phyloP scores from a whole-genome alignment of 2,329 filamentous ascomycete species.

The Pestalotiopsis sp. region DNA sequence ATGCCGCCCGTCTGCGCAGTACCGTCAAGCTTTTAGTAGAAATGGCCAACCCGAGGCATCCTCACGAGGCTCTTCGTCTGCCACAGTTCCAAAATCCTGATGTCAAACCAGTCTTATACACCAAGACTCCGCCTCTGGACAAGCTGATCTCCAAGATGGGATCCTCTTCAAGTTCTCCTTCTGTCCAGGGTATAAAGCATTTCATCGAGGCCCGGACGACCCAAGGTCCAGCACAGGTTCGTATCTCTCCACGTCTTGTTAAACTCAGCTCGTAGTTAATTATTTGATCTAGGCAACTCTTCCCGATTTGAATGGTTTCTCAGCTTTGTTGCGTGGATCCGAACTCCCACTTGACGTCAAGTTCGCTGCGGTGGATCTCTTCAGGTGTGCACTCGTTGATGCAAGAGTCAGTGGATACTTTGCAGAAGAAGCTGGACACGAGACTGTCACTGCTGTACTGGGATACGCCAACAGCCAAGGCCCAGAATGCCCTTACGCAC shows the following conservation, averaged over 20 bases:
- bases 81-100: slow-evolving; percentile 68
- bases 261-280: background rate
- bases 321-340: slow-evolving; percentile 58
- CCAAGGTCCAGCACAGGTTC: slow-evolving; percentile 59
- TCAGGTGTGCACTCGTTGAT: slow-evolving; percentile 77
- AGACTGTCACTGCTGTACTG: slow-evolving; percentile 64
- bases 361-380: slow-evolving; percentile 84
- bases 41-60: slow-evolving; percentile 75
- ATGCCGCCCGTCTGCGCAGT: slow-evolving; percentile 65
- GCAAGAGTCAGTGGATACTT: slow-evolving; percentile 79
- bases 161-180: slow-evolving; percentile 54
- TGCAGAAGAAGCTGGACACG: slow-evolving; percentile 70
- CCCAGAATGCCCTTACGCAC: slow-evolving; percentile 70
- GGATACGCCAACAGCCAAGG: slow-evolving; percentile 56
- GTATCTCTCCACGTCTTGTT: background rate
- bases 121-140: slow-evolving; percentile 78
- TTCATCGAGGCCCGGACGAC: slow-evolving; percentile 69
- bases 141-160: slow-evolving; percentile 79
- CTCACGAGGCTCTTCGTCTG: slow-evolving; percentile 70
- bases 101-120: slow-evolving; percentile 69
- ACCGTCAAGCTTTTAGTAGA: slow-evolving; percentile 76
- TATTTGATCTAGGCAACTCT: slow-evolving; percentile 47
- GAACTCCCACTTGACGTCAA: slow-evolving; percentile 64
- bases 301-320: slow-evolving; percentile 69
- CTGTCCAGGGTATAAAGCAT: slow-evolving; percentile 64